These are phyloP conservation scores for Venturia aucupariae DNA, from an alignment of 2,329 filamentous ascomycete genomes.

Conservation along the genomic window DNA sequence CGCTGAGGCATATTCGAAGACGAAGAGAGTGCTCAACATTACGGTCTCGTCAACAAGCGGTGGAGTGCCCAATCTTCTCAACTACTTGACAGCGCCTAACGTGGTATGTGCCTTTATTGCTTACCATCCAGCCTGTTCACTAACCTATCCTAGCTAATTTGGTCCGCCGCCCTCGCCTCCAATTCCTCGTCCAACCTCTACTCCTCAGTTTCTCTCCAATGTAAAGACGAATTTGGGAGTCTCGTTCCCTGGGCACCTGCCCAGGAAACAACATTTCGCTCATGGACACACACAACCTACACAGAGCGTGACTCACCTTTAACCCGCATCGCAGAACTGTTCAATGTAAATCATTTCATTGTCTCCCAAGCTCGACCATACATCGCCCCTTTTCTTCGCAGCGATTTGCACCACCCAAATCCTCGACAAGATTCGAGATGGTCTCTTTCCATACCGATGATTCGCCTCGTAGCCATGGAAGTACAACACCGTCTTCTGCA, in stretches of 20 bases:
- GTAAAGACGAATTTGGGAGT: conserved; percentile 64
- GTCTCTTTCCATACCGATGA: conserved; percentile 38
- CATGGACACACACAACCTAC: conserved; percentile 55
- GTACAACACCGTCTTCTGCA: conserved; percentile 73
- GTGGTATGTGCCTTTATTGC: conserved; percentile 53
- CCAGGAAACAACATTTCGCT: conserved; percentile 53
- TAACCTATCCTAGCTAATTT: conserved; percentile 52
- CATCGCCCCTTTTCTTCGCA: conserved; percentile 73
- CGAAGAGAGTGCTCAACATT: conserved; percentile 83
- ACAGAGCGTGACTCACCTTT: conserved; percentile 45
- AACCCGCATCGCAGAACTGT: conserved; percentile 66
- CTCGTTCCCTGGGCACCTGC: conserved; percentile 65
- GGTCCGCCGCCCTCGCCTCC: conserved; percentile 69
- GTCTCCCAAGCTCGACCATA: conserved; percentile 88
- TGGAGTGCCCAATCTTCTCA: conserved; percentile 75
- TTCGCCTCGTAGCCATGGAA: conserved; percentile 62
- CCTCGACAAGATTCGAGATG: conserved; percentile 49
- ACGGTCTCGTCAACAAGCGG: conserved; percentile 70
- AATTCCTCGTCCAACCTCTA: conserved; percentile 61
- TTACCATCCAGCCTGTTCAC: background rate
- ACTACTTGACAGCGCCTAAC: conserved; percentile 87
- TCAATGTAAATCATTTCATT: conserved; percentile 93
- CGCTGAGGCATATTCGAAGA: conserved; percentile 79
- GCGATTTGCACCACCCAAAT: conserved; percentile 67
- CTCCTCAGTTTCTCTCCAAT: conserved; percentile 59